Conservation (phyloP, 306 rosid species). For the Cicer chorassanicum region DNA sequence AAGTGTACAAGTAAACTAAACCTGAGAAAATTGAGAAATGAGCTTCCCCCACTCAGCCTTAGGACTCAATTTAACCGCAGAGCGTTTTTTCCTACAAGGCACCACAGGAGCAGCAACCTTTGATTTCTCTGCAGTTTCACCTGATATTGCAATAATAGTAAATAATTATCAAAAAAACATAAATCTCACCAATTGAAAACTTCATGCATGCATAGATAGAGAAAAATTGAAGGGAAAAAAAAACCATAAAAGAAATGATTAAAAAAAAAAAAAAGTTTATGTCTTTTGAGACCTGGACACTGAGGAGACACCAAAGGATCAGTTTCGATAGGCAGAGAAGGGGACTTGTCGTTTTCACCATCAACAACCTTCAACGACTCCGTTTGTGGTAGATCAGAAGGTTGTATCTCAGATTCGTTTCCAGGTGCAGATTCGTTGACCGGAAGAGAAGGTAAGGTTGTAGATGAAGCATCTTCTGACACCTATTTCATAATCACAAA, state of each 20-base stretch:
- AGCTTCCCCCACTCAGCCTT: constrained; percentile 85
- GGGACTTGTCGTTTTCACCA: constrained; percentile 61
- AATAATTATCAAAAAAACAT: background rate
- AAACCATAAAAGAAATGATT: background rate
- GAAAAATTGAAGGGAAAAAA: background rate
- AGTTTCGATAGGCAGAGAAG: constrained; percentile 53
- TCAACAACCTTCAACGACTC: constrained; percentile 58
- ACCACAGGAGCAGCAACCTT: constrained; percentile 44
- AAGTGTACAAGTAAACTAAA: constrained; percentile 48
- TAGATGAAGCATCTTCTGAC: constrained; percentile 68
- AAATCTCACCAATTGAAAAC: constrained; percentile 42
- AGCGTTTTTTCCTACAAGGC: constrained; percentile 63
- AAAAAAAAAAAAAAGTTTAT: background rate
- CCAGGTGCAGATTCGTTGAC: constrained; percentile 67
- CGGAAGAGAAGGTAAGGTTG: constrained; percentile 57
- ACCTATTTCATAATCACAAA: constrained; percentile 52
- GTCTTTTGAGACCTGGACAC: constrained; percentile 54
- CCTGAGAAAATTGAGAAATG: constrained; percentile 84
- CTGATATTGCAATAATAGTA: constrained; percentile 40
- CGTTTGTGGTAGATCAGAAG: constrained; percentile 71
- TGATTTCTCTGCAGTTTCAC: constrained; percentile 63
- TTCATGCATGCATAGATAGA: constrained; percentile 35
- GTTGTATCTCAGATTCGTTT: constrained; percentile 66
- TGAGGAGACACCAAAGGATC: constrained; percentile 64
- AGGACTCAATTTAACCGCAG: constrained; percentile 44